phyloP scores from a whole-genome alignment of 257 asterid species.

The Nicotiana noctiflora region DNA sequence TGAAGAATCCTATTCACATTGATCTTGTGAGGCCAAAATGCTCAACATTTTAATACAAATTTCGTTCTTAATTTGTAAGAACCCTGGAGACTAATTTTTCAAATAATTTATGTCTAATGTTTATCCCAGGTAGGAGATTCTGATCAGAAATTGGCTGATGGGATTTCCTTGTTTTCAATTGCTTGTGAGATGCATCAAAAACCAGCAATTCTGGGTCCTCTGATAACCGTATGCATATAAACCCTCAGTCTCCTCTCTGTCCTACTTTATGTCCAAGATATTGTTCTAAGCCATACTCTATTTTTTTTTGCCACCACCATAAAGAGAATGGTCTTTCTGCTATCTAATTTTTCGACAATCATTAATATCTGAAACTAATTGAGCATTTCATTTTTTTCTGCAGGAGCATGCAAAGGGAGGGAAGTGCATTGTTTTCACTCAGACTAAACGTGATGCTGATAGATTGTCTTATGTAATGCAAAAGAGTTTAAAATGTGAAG shows the following conservation, averaged over 20 bases:
- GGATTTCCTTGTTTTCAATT: constrained; percentile 62
- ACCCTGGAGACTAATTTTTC: background rate
- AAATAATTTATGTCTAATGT: background rate
- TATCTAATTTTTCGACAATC: background rate
- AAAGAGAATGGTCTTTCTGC: background rate
- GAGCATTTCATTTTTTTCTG: background rate
- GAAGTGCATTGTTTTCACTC: constrained; percentile 88
- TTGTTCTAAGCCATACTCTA: background rate
- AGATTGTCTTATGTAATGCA: constrained; percentile 56
- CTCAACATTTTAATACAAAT: background rate
- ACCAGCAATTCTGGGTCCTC: constrained; percentile 67
- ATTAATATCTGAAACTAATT: background rate
- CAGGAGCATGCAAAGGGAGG: constrained; percentile 97
- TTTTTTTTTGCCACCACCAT: background rate
- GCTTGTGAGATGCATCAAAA: constrained; percentile 61
- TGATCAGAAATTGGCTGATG: constrained; percentile 87
- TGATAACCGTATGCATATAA: constrained; percentile 51
- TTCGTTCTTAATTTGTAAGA: background rate
- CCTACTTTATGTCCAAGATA: background rate
- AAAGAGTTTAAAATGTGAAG: constrained; percentile 66
- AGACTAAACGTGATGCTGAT: constrained; percentile 97
- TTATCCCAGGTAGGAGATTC: constrained; percentile 86
- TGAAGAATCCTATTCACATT: constrained; percentile 61
- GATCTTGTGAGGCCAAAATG: constrained; percentile 65
- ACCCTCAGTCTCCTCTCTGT: background rate